Evolutionary conservation across 2,329 filamentous ascomycete genomes (phyloP).

Genomic region (Botrytis tulipae): DNA sequence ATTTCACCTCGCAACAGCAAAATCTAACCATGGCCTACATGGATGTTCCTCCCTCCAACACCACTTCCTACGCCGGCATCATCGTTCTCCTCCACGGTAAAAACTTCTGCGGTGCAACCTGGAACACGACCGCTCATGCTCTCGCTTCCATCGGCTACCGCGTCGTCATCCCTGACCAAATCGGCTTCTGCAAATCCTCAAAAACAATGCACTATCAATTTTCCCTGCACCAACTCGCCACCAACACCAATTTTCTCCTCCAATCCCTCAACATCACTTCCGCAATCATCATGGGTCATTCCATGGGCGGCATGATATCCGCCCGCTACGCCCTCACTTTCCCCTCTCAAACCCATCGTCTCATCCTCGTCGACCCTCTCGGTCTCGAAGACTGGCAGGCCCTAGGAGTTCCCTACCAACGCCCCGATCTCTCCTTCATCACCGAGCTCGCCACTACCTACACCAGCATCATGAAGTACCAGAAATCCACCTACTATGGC

Average conservation of each 20-base stretch:
- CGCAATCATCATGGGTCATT: slow-evolving; percentile 53
- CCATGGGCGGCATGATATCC: slow-evolving; percentile 54
- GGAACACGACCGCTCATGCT: slow-evolving; percentile 47
- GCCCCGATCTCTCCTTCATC: slow-evolving; percentile 42
- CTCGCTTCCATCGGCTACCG: slow-evolving; percentile 48
- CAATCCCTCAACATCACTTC: slow-evolving; percentile 44
- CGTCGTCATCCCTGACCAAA: slow-evolving; percentile 50
- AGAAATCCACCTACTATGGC: slow-evolving; percentile 47
- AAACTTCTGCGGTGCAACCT: slow-evolving; percentile 56
- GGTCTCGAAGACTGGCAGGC: slow-evolving; percentile 52
- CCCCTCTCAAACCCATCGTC: slow-evolving; percentile 43
- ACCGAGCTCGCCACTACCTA: slow-evolving; percentile 45
- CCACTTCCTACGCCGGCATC: slow-evolving; percentile 31
- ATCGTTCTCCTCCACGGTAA: slow-evolving; percentile 54
- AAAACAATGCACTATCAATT: slow-evolving; percentile 53
- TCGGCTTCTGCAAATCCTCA: slow-evolving; percentile 57
- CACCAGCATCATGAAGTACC: slow-evolving; percentile 44
- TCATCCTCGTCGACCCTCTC: slow-evolving; percentile 52
- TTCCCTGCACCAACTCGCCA: slow-evolving; percentile 50
- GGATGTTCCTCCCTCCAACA: not conserved
- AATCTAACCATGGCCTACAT: slow-evolving; percentile 7
- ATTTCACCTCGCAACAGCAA: slow-evolving; percentile 40
- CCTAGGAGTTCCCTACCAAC: slow-evolving; percentile 47
- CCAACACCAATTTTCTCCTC: slow-evolving; percentile 51
- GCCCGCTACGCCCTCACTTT: slow-evolving; percentile 53